Conservation (phyloP, 2,329 filamentous ascomycete species). For the Pseudocercospora cruenta region DNA sequence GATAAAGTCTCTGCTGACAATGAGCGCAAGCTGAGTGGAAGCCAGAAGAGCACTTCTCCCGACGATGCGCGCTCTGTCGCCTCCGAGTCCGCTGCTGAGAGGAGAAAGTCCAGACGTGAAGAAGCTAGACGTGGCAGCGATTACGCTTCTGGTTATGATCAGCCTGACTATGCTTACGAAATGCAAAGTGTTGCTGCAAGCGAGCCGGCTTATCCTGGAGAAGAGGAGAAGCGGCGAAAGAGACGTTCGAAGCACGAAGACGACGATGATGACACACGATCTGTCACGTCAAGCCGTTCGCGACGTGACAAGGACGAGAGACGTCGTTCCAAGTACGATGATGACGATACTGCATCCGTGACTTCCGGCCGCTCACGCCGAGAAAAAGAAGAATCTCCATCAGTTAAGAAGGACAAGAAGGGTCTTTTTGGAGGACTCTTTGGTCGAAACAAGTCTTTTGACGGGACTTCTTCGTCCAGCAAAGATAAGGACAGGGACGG, state of each 20-base stretch:
- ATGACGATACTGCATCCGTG: conserved; percentile 48
- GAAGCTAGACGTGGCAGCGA: conserved; percentile 38
- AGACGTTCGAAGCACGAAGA: conserved; percentile 44
- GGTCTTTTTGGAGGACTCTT: conserved; percentile 52
- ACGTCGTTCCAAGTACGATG: conserved; percentile 43
- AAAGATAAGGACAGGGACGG: conserved; percentile 26
- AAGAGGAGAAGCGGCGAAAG: conserved; percentile 43
- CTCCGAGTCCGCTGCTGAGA: conserved; percentile 36
- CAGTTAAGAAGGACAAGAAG: conserved; percentile 47
- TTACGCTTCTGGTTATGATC: conserved; percentile 35
- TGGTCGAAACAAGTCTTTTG: conserved; percentile 47
- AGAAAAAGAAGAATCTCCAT: conserved; percentile 42
- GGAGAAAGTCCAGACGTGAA: conserved; percentile 38
- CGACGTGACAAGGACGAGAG: conserved; percentile 44
- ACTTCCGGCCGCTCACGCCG: conserved; percentile 45
- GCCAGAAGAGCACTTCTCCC: conserved; percentile 27
- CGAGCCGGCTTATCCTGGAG: conserved; percentile 46
- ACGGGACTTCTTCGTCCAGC: conserved; percentile 40
- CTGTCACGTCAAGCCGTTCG: conserved; percentile 46
- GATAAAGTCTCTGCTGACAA: conserved; percentile 10
- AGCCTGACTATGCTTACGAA: conserved; percentile 41
- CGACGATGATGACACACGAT: conserved; percentile 48
- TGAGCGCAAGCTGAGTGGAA: conserved; percentile 19
- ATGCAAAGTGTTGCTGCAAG: conserved; percentile 46
- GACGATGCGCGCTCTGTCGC: conserved; percentile 32